Base-by-base conservation (phyloP, 2,329 filamentous ascomycete genomes). In the Colletotrichum liriopes region DNA sequence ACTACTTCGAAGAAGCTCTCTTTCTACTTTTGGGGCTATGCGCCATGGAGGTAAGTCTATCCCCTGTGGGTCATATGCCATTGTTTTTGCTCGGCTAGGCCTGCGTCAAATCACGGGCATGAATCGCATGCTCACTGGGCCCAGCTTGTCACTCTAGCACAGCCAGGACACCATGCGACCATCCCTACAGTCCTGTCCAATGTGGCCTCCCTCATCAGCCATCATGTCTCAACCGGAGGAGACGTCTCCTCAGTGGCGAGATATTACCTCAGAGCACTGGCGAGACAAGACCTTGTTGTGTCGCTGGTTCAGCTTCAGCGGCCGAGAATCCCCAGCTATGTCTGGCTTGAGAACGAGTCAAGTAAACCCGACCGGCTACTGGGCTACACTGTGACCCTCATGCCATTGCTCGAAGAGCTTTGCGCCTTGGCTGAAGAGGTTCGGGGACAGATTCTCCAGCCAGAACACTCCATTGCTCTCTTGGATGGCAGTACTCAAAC, bases 211-310 rank as follows among this genome's bases (percentile, higher is more conserved):
- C 74, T 80, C 26, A 75, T 80, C 52, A 71, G 76, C 23, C 76
- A 78, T 67, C 75, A 77, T 60, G 54, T 77, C 41, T 72, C 72
- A 20, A 72, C 63, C 11, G 77, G 77, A 5, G 69, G 65, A 2
- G 72, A 74, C 29, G 71, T 80, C 11, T 78, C 74, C 16, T 77
- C 76, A 20, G 71, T 80, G 5, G 76, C 78, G 18, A 77, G 76
- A n/a, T 80, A 81, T 51, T 80, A 80, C 61, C 75, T 80, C 23
- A 76, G 78, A 14, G 79, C 77, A 14, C 65, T 80, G 16, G 79
- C 79, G 0, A 76, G 79, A 20, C 78, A 81, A 54, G 79, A 80
- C 52, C 78, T 80, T 72, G 75, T 80, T 56, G 69, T 79, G 37
- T 78, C 78, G 1, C 70, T 81, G 23, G 73, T 76, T 1, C 71